A percentile compares a stretch with the other conserved stretches of the same genome.
These are phyloP conservation scores for Fagopyrum esculentum DNA, from an alignment of 148 eudicot species.

Conservation along the genomic window DNA sequence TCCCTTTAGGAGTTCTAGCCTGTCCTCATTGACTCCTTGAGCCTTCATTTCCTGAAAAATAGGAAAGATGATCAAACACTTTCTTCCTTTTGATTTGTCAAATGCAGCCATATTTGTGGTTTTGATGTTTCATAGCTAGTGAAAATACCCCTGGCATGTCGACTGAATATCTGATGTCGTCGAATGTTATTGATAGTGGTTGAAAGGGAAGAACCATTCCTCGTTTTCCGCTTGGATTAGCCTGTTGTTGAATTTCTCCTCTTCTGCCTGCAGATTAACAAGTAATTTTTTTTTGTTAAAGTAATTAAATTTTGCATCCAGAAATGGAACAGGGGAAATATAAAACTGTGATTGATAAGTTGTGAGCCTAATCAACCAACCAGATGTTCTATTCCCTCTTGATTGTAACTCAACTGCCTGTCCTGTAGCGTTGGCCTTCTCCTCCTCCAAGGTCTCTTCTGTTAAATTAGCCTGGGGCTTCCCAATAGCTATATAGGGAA, in stretches of 20 bases:
- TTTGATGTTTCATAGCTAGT: neutral
- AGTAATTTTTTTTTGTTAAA: too few relatives aligned
- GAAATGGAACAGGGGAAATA: too few relatives aligned
- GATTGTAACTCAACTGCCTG: slow-evolving; percentile 30
- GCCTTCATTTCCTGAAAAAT: slow-evolving; percentile 26
- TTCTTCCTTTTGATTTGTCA: neutral
- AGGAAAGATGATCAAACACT: neutral
- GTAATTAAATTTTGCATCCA: too few relatives aligned
- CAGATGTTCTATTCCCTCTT: slow-evolving; percentile 25
- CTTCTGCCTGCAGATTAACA: neutral
- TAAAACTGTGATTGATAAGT: neutral
- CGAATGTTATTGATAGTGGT: slow-evolving; percentile 12
- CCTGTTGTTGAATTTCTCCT: neutral
- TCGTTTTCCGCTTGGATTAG: neutral
- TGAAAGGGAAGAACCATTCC: slow-evolving; percentile 17
- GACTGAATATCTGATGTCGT: slow-evolving; percentile 14
- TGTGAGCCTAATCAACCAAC: slow-evolving; percentile 17
- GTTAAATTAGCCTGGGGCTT: slow-evolving; percentile 55
- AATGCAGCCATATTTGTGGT: neutral
- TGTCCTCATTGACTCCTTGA: slow-evolving; percentile 34
- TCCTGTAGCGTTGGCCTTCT: slow-evolving; percentile 29
- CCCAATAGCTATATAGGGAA: slow-evolving; percentile 53
- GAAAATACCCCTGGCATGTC: slow-evolving; percentile 19
- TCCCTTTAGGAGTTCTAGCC: slow-evolving; percentile 39
- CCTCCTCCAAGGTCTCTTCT: slow-evolving; percentile 43